These are phyloP conservation scores for Candida hungchunana DNA, from an alignment of 805 yeast species.

Conservation along the genomic window DNA sequence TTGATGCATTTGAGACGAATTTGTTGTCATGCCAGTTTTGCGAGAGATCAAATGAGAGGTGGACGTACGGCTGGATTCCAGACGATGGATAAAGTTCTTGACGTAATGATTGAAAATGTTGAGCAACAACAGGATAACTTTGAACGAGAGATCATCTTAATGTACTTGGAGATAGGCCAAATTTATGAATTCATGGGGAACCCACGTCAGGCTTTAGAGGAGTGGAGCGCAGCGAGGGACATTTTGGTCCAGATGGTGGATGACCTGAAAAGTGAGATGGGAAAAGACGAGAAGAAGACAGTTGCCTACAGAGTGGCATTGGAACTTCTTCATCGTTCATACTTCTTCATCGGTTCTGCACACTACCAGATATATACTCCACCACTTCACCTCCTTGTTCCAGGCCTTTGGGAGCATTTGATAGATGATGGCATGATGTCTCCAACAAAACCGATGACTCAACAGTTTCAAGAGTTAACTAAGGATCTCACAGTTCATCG, in stretches of 20 bases:
- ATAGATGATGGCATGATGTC: conserved; percentile 16
- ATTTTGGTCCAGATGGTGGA: conserved; percentile 12
- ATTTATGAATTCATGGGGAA: conserved; percentile 52
- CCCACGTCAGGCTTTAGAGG: conserved; percentile 46
- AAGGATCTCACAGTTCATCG: conserved; percentile 24
- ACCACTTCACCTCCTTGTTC: conserved; percentile 24
- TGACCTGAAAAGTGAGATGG: conserved; percentile 8
- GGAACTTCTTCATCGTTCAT: conserved; percentile 68
- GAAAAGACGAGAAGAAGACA: conserved; percentile 24
- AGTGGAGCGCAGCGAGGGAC: conserved; percentile 36
- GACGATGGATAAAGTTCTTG: conserved; percentile 66
- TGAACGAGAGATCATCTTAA: conserved; percentile 44
- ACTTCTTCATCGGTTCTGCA: conserved; percentile 73
- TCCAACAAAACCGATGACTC: conserved; percentile 6
- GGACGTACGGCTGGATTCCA: conserved; percentile 24
- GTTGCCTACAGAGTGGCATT: conserved; percentile 38
- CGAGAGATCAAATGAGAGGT: conserved; percentile 15
- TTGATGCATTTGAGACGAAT: conserved; percentile 64
- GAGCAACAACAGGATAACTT: conserved; percentile 41
- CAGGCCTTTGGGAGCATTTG: conserved; percentile 21
- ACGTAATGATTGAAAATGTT: conserved; percentile 57
- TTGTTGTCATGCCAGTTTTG: conserved; percentile 72
- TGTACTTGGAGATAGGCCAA: conserved; percentile 61
- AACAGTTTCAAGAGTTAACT: conserved; percentile 3
- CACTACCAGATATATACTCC: conserved; percentile 53